These are phyloP conservation scores for Fonsecaea monophora DNA, from an alignment of 2,329 filamentous ascomycete genomes.

Conservation along the genomic window DNA sequence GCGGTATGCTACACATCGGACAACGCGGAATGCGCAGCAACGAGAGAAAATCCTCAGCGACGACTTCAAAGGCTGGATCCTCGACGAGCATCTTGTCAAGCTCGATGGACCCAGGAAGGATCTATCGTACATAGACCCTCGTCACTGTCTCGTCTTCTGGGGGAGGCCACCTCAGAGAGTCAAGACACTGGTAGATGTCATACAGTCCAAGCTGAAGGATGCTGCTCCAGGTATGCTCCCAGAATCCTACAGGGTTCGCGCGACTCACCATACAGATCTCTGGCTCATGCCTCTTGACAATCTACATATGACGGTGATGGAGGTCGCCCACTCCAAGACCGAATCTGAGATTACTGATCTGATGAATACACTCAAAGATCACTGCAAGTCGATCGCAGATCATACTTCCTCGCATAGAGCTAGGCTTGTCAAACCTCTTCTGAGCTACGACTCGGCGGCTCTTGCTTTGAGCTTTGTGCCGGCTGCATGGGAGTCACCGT, in stretches of 20 bases:
- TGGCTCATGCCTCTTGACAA: conserved; percentile 84
- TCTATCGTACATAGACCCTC: conserved; percentile 73
- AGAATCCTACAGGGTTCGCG: conserved; percentile 2
- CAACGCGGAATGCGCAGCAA: conserved; percentile 76
- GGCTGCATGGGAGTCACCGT: conserved; percentile 65
- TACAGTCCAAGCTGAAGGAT: conserved; percentile 71
- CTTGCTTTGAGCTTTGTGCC: conserved; percentile 88
- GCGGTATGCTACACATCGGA: conserved; percentile 76
- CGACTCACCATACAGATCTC: conserved; percentile 60
- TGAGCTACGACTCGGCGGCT: conserved; percentile 85
- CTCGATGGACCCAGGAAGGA: conserved; percentile 69
- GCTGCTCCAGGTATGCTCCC: conserved; percentile 71
- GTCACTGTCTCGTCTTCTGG: conserved; percentile 89
- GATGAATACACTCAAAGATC: conserved; percentile 61
- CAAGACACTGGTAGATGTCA: conserved; percentile 67
- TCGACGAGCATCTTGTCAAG: conserved; percentile 77
- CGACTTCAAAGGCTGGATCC: conserved; percentile 72
- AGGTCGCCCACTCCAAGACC: conserved; percentile 81
- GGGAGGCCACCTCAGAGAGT: conserved; percentile 78
- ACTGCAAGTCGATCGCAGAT: conserved; percentile 56
- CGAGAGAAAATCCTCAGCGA: conserved; percentile 70
- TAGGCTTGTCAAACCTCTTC: conserved; percentile 78
- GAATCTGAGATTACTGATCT: conserved; percentile 70
- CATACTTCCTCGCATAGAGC: conserved; percentile 72
- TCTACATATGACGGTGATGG: conserved; percentile 85